Evolutionary conservation across 306 rosid species (phyloP), one percentile per base, ranked within the genome.

Genomic region (Delonix regia): DNA sequence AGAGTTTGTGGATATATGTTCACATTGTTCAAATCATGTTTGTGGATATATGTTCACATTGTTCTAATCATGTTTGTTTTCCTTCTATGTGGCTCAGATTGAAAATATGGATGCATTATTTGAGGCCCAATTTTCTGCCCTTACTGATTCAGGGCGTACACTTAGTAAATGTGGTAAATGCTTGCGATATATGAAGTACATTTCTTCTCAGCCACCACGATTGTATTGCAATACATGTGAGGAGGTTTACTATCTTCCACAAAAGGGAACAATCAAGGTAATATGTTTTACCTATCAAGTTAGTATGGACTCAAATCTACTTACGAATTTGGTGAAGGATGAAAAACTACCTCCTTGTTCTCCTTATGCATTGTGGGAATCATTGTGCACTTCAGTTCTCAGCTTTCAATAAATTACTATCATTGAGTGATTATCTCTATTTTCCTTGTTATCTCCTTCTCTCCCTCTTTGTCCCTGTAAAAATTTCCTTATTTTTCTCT

Each of bases 111-210:
- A 94, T 91, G 93, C 95, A 60, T 79, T 94, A 75, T 94, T 94
- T 82, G 99, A 94, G 84, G 97, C 97, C 22, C 99, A 94, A 52
- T 94, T 94, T 84, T 94, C 99, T 60, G 82, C 92, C 10, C 95
- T 94, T 38, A 85, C 90, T 38, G 97, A 90, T 62, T 90, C 97
- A 2, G 99, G 99, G 62, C 91, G 92, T 47, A 56, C 73, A 72
- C 84, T 94, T 75, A 92, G 99, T 69, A 94, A 92, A 85, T 94
- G 99, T 61, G 97, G 99, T 38, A 94, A 92, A 87, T 94, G 99
- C 87, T 82, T 94, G 75, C 91, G 99, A 41, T 94, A 94, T 84
- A 92, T 94, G 99, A 94, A 92, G 85, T 86, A 85, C 77, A 94
- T 92, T 81, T 90, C 97, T 74, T 33, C 82, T 78, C 99, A 87